These are phyloP conservation scores for Martiniozyma asiatica DNA, from an alignment of 1,139 yeast species.

Conservation along the genomic window DNA sequence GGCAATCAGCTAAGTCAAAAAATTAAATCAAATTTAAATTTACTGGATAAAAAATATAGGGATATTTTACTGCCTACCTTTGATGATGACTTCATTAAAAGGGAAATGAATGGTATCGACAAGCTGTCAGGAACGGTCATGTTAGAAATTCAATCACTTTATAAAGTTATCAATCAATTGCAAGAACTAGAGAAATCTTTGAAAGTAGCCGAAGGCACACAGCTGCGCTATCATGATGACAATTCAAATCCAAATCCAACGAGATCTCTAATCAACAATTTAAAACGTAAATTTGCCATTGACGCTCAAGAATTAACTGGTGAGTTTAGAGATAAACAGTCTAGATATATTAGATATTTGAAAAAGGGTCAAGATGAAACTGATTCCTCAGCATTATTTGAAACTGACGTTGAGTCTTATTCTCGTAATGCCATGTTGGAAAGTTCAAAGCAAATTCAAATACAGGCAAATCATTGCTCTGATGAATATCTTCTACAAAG, in stretches of 20 bases:
- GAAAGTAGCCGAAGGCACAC: too few species aligned
- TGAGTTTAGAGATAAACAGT: constrained; percentile 74
- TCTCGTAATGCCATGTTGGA: constrained; percentile 16
- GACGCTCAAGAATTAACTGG: constrained; percentile 72
- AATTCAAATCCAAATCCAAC: too few species aligned
- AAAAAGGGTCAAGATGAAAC: constrained; percentile 58
- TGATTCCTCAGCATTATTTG: constrained; percentile 1
- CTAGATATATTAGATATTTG: constrained; percentile 69
- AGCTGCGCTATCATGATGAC: too few species aligned
- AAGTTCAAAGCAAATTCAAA: constrained; percentile 24
- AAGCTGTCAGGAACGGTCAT: constrained; percentile 64
- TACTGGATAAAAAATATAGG: constrained; percentile 59
- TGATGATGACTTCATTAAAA: constrained; percentile 35
- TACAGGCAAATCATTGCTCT: constrained; percentile 1
- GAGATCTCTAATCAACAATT: constrained; percentile 54
- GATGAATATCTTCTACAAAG: constrained; percentile 51
- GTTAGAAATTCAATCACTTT: constrained; percentile 62
- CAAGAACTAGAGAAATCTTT: constrained; percentile 13
- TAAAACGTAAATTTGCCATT: constrained; percentile 74
- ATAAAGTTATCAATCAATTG: constrained; percentile 48
- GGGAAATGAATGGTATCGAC: constrained; percentile 37
- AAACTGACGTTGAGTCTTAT: constrained; percentile 13
- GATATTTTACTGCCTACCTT: constrained; percentile 80
- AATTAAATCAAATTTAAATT: constrained; percentile 28
- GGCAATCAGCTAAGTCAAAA: constrained; percentile 9